Conservation (phyloP, 164 flowering plant genomes). For the Tinospora cordifolia region DNA sequence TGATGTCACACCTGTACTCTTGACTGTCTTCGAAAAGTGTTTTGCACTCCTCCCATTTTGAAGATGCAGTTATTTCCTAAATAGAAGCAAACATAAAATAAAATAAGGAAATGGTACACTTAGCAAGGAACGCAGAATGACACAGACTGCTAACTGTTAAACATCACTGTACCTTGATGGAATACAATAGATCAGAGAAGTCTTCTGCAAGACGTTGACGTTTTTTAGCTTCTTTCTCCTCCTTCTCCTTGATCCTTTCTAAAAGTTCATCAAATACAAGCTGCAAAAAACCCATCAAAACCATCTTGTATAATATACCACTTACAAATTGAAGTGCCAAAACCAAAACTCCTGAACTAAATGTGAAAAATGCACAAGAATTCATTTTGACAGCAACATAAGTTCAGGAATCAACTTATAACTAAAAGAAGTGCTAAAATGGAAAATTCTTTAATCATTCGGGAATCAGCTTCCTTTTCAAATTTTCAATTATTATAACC, state of each 20-base stretch:
- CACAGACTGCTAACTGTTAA: not conserved
- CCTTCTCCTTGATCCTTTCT: constrained; percentile 81
- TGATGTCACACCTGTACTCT: constrained; percentile 56
- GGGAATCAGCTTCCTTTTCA: no score
- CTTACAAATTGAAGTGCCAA: not conserved
- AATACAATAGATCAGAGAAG: constrained; percentile 52
- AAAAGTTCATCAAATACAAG: constrained; percentile 72
- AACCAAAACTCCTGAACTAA: not conserved
- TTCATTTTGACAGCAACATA: not conserved
- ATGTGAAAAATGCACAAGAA: not conserved
- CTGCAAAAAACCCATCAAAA: constrained; percentile 33
- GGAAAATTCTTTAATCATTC: no score
- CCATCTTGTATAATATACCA: not conserved
- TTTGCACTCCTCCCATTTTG: constrained; percentile 78
- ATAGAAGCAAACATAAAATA: constrained; percentile 1
- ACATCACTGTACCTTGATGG: constrained; percentile 47
- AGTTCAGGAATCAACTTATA: not conserved
- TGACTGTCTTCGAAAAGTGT: constrained; percentile 70
- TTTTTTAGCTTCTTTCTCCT: constrained; percentile 91
- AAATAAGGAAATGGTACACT: not conserved
- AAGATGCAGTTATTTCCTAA: constrained; percentile 71
- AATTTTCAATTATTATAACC: not conserved
- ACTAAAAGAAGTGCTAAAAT: no score
- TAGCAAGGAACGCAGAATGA: not conserved
- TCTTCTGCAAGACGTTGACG: constrained; percentile 78